phyloP scores from a whole-genome alignment of 75 land plant genomes.

The Cupressus sempervirens region DNA sequence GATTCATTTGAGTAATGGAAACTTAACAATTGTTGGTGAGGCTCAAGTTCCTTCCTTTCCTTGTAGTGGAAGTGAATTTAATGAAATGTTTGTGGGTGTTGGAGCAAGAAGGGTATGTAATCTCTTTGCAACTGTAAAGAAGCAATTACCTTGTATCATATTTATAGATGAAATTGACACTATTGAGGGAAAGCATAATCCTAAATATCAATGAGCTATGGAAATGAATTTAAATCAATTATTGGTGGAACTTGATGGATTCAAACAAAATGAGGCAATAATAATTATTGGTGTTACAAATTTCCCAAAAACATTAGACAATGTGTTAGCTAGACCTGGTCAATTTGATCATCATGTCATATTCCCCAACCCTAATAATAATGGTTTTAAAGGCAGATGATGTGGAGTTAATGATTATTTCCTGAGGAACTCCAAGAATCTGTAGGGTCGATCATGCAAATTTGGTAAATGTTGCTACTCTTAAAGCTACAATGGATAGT shows the following conservation, averaged over 20 bases:
- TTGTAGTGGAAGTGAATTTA: slow-evolving; percentile 98
- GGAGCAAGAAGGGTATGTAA: slow-evolving; percentile 93
- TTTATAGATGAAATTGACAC: too few species aligned
- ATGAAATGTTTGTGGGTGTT: slow-evolving; percentile 99
- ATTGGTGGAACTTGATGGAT: slow-evolving; percentile 96
- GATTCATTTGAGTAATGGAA: too few species aligned
- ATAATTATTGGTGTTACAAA: too few species aligned
- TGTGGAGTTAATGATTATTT: slow-evolving; percentile 87
- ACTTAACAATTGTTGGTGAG: slow-evolving; percentile 98
- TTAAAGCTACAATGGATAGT: slow-evolving; percentile 99
- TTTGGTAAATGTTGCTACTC: slow-evolving; percentile 87
- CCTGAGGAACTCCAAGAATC: slow-evolving; percentile 96
- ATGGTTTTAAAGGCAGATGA: slow-evolving; percentile 94
- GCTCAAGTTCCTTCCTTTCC: slow-evolving; percentile 98
- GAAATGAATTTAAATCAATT: slow-evolving; percentile 98
- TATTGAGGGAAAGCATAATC: slow-evolving; percentile 93
- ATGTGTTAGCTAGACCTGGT: slow-evolving; percentile 93
- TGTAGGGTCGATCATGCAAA: slow-evolving; percentile 98
- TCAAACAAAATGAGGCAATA: slow-evolving; percentile 98
- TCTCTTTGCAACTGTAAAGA: slow-evolving; percentile 94
- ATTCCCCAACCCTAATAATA: slow-evolving; percentile 98
- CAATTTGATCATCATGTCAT: slow-evolving; percentile 97
- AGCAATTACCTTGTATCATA: slow-evolving; percentile 89
- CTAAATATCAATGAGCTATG: slow-evolving; percentile 94
- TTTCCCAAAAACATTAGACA: slow-evolving; percentile 94